Percentiles rank a stretch among this genome's conserved stretches.
These are phyloP conservation scores for Sungouiella blattae DNA, from an alignment of 805 yeast genomes.

Conservation along the genomic window DNA sequence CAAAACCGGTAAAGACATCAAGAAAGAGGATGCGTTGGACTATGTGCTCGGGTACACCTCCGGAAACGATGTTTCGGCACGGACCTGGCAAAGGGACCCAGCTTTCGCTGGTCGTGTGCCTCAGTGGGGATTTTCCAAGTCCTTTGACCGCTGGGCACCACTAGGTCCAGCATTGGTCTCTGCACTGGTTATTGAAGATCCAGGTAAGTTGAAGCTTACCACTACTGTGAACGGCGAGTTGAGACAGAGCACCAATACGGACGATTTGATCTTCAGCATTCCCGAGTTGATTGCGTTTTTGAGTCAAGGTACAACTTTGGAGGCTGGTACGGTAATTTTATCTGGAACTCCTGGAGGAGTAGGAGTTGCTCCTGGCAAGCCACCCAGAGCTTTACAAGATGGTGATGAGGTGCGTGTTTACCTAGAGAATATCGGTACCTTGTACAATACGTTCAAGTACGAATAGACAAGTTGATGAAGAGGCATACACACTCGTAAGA, in stretches of 20 bases:
- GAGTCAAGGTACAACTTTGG: slow-evolving; percentile 48
- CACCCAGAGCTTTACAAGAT: no score
- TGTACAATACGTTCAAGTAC: no score
- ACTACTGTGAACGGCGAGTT: slow-evolving; percentile 46
- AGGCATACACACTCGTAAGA: no score
- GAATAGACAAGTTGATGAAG: no score
- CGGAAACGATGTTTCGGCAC: slow-evolving; percentile 55
- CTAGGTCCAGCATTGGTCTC: slow-evolving; percentile 53
- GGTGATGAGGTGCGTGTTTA: no score
- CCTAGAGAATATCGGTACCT: no score
- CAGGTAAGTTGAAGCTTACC: slow-evolving; percentile 32
- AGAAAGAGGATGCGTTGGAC: slow-evolving; percentile 39
- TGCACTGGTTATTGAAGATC: slow-evolving; percentile 24
- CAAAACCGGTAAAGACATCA: slow-evolving; percentile 41
- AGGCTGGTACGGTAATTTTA: slow-evolving; percentile 52
- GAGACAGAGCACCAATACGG: slow-evolving; percentile 44
- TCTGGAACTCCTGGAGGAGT: slow-evolving; percentile 60
- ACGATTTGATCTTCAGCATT: slow-evolving; percentile 48
- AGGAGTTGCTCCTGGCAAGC: no score
- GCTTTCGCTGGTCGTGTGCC: slow-evolving; percentile 37
- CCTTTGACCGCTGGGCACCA: slow-evolving; percentile 57
- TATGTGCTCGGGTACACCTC: slow-evolving; percentile 50
- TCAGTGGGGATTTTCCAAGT: slow-evolving; percentile 51
- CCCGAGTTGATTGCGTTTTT: slow-evolving; percentile 43
- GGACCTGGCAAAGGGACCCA: slow-evolving; percentile 53